Evolutionary conservation across 2,329 filamentous ascomycete genomes (phyloP).

Genomic region (Paecilomyces dactylethromorphus): DNA sequence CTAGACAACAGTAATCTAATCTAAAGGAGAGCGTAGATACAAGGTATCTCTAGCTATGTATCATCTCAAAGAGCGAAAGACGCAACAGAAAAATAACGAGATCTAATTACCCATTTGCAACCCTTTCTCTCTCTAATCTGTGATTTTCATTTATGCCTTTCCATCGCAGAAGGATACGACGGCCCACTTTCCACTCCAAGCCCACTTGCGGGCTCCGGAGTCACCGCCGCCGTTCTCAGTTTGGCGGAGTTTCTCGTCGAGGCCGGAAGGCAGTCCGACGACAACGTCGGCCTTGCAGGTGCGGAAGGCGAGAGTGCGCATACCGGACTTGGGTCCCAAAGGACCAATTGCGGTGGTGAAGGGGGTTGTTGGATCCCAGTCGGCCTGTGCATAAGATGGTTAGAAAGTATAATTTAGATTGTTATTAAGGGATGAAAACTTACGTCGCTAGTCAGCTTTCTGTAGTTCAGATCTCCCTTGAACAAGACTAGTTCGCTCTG

Average conservation of each 20-base stretch:
- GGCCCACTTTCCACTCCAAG: slow-evolving; percentile 94
- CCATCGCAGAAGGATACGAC: slow-evolving; percentile 80
- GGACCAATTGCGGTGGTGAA: slow-evolving; percentile 82
- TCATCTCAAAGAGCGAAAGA: neutral
- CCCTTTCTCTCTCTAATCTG: neutral
- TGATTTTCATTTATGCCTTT: slow-evolving; percentile 35
- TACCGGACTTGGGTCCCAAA: slow-evolving; percentile 69
- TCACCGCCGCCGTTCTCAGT: slow-evolving; percentile 66
- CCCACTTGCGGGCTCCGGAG: slow-evolving; percentile 70
- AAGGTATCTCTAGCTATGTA: neutral
- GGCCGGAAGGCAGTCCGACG: slow-evolving; percentile 73
- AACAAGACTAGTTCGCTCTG: slow-evolving; percentile 83
- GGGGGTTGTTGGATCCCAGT: slow-evolving; percentile 81
- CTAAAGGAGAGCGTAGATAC: neutral
- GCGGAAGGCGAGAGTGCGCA: slow-evolving; percentile 78
- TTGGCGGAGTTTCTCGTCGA: slow-evolving; percentile 71
- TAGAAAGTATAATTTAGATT: slow-evolving; percentile 5
- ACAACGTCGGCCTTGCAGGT: slow-evolving; percentile 97
- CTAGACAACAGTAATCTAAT: neutral
- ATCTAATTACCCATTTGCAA: neutral
- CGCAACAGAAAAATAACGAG: neutral
- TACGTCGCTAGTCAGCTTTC: slow-evolving; percentile 86
- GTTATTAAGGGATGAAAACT: slow-evolving; percentile 27
- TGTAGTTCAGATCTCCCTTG: slow-evolving; percentile 95
- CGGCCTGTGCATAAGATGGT: slow-evolving; percentile 54